Evolutionary conservation across 345 rosid genomes (phyloP).

Genomic region (Linum trigynum): DNA sequence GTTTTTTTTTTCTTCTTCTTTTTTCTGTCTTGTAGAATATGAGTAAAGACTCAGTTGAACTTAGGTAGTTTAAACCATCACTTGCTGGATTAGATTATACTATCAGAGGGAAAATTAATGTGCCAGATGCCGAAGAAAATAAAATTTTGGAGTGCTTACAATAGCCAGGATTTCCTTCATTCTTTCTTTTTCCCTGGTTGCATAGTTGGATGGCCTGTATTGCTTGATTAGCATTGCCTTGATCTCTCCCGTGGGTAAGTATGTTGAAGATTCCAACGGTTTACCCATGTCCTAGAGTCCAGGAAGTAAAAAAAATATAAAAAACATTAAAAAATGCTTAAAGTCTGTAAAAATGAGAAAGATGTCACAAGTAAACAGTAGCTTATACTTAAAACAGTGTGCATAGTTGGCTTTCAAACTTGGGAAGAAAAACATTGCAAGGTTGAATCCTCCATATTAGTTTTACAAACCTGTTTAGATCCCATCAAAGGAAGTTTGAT

Average conservation of each 20-base stretch:
- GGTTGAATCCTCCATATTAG: not conserved
- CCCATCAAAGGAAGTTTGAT: conserved; percentile 51
- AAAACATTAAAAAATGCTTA: not conserved
- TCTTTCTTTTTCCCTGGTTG: conserved; percentile 25
- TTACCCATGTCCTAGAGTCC: conserved; percentile 27
- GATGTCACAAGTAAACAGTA: not conserved
- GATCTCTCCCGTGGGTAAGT: conserved; percentile 30
- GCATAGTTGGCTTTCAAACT: not conserved
- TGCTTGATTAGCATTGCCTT: conserved; percentile 30
- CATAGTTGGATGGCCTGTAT: conserved; percentile 32
- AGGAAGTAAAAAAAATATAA: not conserved
- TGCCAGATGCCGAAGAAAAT: not conserved
- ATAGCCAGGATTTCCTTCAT: conserved; percentile 27
- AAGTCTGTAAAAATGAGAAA: not conserved
- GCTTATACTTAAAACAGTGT: not conserved
- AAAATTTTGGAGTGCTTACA: conserved; percentile 22
- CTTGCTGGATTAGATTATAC: not conserved
- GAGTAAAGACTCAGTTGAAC: not conserved
- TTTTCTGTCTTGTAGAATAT: no score
- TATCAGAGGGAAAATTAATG: not conserved
- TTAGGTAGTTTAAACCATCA: no score
- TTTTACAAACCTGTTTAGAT: conserved; percentile 42
- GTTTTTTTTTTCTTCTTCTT: no score
- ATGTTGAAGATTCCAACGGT: conserved; percentile 26
- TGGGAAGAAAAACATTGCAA: not conserved